phyloP scores from a whole-genome alignment of 192 early-diverging fungal species.

The Podila epigama region DNA sequence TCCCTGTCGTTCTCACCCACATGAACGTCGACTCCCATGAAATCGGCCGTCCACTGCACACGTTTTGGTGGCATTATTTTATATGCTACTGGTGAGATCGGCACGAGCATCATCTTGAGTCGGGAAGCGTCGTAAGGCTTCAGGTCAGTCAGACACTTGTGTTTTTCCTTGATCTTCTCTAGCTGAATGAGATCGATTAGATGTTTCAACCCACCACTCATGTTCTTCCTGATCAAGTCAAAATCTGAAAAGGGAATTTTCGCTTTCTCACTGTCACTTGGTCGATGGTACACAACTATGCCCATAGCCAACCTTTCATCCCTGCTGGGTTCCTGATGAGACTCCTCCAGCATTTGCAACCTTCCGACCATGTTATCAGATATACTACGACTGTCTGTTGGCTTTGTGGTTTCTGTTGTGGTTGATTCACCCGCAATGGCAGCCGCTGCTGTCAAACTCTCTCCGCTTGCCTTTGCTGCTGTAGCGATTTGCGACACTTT shows the following conservation, averaged over 20 bases:
- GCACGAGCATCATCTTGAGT: slow-evolving; percentile 19
- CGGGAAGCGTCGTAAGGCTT: slow-evolving; percentile 29
- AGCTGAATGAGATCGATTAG: neutral
- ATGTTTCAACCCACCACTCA: neutral
- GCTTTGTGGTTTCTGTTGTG: no score
- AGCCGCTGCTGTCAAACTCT: neutral
- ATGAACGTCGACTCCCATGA: neutral
- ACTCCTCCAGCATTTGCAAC: slow-evolving; percentile 10
- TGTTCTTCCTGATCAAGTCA: slow-evolving; percentile 9
- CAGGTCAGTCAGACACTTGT: slow-evolving; percentile 7
- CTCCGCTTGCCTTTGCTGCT: neutral
- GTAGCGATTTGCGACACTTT: slow-evolving; percentile 8
- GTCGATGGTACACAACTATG: neutral
- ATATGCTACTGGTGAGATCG: neutral
- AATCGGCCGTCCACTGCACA: slow-evolving; percentile 3
- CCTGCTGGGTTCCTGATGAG: neutral
- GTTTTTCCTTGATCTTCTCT: slow-evolving; percentile 6
- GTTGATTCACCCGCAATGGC: no score
- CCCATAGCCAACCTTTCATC: no score
- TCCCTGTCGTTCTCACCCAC: neutral
- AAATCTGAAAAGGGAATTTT: slow-evolving; percentile 10
- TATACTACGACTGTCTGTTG: no score
- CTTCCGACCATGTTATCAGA: slow-evolving; percentile 5
- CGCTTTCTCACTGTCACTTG: neutral
- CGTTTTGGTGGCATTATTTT: neutral